A percentile compares a stretch with the other conserved stretches of the same genome.
Conservation (phyloP, 768 basidiomycete genomes). For the Kwoniella bestiolae region DNA sequence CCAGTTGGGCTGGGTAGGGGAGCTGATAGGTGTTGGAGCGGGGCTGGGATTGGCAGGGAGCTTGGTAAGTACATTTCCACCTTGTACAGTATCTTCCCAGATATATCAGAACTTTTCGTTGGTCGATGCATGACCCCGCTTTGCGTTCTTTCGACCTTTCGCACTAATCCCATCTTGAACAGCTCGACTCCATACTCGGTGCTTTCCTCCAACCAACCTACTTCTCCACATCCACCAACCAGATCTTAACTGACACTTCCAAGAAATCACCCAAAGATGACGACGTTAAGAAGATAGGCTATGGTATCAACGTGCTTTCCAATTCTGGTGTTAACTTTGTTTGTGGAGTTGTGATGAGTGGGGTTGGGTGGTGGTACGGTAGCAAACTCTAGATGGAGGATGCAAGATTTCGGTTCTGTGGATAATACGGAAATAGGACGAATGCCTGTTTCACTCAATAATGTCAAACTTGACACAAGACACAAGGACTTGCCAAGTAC, state of each 20-base stretch:
- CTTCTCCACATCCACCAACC: conserved; percentile 67
- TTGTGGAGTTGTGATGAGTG: conserved; percentile 33
- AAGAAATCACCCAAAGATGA: conserved; percentile 36
- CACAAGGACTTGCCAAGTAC: too few species aligned
- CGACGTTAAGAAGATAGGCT: conserved; percentile 64
- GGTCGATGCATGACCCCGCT: neutral
- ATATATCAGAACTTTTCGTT: too few species aligned
- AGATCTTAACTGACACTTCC: conserved; percentile 68
- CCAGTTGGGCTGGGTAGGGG: conserved; percentile 56
- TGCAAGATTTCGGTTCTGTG: too few species aligned
- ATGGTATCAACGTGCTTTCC: conserved; percentile 71
- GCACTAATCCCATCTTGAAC: conserved; percentile 17
- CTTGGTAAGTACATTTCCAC: conserved; percentile 65
- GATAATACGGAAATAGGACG: too few species aligned
- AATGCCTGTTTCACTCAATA: too few species aligned
- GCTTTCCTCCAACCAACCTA: conserved; percentile 82
- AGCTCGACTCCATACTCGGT: conserved; percentile 85
- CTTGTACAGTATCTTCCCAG: too few species aligned
- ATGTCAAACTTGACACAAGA: too few species aligned
- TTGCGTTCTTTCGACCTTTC: too few species aligned
- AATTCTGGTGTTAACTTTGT: conserved; percentile 74
- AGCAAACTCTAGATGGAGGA: too few species aligned
- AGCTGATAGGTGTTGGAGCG: conserved; percentile 67
- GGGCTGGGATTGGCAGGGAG: conserved; percentile 78
- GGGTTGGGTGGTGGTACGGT: conserved; percentile 36